These are phyloP conservation scores for Cystobasidium onofrii DNA, from an alignment of 768 basidiomycete species.

Conservation along the genomic window DNA sequence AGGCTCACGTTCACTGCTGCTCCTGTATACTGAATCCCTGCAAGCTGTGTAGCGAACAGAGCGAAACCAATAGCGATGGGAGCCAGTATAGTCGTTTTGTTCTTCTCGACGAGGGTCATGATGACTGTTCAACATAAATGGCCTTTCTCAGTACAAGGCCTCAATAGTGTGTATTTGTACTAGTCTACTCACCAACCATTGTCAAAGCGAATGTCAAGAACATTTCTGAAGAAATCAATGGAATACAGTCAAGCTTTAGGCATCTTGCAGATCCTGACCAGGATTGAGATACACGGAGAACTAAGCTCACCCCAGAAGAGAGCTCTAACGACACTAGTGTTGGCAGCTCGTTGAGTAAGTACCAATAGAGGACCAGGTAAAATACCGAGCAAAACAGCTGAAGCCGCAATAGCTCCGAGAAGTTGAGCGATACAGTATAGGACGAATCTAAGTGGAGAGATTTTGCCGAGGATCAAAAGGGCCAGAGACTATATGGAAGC, in stretches of 20 bases:
- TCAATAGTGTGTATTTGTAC: too few relatives aligned
- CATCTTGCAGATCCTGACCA: too few relatives aligned
- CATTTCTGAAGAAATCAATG: conserved; percentile 10
- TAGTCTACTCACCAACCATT: conserved; percentile 13
- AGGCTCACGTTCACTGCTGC: not conserved
- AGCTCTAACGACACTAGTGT: not conserved
- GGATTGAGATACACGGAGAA: too few relatives aligned
- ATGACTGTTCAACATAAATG: too few relatives aligned
- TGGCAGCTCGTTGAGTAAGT: not conserved
- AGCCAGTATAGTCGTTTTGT: not conserved
- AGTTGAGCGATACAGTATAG: conserved; percentile 12
- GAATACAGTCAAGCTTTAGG: too few relatives aligned
- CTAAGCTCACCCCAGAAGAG: conserved; percentile 9
- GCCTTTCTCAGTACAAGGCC: too few relatives aligned
- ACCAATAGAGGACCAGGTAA: conserved; percentile 17
- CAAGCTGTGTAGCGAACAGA: conserved; percentile 25
- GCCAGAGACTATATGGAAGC: not conserved
- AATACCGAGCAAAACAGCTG: not conserved
- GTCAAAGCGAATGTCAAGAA: conserved; percentile 24
- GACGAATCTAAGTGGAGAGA: conserved; percentile 15
- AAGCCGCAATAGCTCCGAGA: conserved; percentile 21
- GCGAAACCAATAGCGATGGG: conserved; percentile 26
- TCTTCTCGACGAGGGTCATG: conserved; percentile 24
- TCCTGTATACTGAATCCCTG: conserved; percentile 17
- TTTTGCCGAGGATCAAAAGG: conserved; percentile 1